These are phyloP conservation scores for Boletus fagicola DNA, from an alignment of 768 basidiomycete species.

Conservation along the genomic window DNA sequence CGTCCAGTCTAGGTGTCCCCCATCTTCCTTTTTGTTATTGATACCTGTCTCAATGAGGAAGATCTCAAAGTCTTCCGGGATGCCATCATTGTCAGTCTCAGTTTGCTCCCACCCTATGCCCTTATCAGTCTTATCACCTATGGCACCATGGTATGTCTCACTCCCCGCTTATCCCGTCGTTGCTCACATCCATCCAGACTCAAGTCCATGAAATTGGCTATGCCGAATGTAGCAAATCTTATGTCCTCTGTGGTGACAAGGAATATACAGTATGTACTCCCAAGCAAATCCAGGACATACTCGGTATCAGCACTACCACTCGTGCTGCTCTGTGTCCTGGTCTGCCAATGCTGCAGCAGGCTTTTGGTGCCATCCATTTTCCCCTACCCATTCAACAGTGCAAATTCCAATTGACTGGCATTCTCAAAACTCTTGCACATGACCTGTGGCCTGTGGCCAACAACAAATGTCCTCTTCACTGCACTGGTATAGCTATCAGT, in stretches of 20 bases:
- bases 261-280: no score
- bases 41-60: conserved; percentile 93
- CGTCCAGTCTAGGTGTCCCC: no score
- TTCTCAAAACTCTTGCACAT: conserved; percentile 80
- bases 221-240: conserved; percentile 93
- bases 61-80: conserved; percentile 95
- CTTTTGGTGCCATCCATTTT: no score
- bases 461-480: conserved; percentile 89
- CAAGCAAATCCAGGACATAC: no score
- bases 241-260: conserved; percentile 97
- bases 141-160: conserved; percentile 83
- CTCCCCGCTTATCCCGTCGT: no score
- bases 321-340: conserved; percentile 86
- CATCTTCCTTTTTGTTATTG: conserved; percentile 95
- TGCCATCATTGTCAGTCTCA: conserved; percentile 91
- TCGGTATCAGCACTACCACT: conserved; percentile 67
- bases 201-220: conserved; percentile 99
- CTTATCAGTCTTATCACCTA: conserved; percentile 95
- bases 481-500: conserved; percentile 91
- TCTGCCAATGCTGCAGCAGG: no score
- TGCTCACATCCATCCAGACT: no score
- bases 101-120: conserved; percentile 88
- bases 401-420: conserved; percentile 94
- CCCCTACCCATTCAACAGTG: no score
- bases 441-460: conserved; percentile 98